These are phyloP conservation scores for Chlorophyllum brunneum DNA, from an alignment of 768 basidiomycete genomes.

Conservation along the genomic window DNA sequence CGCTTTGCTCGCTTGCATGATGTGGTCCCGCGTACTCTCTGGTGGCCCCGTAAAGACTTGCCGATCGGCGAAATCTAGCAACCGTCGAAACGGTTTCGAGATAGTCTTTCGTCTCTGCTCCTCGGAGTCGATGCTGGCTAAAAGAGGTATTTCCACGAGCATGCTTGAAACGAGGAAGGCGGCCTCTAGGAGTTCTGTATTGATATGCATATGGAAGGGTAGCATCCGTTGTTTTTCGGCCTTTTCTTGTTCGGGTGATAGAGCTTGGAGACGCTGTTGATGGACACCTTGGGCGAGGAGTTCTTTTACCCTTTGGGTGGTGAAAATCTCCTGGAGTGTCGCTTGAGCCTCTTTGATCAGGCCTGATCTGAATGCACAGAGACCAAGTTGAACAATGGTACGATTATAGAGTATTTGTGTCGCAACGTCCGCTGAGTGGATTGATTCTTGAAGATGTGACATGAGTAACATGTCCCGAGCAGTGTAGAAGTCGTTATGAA, in stretches of 20 bases:
- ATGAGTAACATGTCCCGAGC: constrained; percentile 98
- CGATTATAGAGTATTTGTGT: constrained; percentile 99
- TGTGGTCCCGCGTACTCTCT: constrained; percentile 98
- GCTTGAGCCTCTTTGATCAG: constrained; percentile 92
- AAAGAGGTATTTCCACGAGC: constrained; percentile 93
- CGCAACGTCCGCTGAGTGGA: constrained; percentile 92
- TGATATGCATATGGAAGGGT: constrained; percentile 99
- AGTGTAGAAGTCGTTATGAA: constrained; percentile 95
- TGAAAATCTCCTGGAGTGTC: constrained; percentile 92
- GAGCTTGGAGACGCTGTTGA: constrained; percentile 81
- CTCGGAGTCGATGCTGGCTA: constrained; percentile 93
- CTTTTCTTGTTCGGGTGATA: constrained; percentile 94
- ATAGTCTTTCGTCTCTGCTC: constrained; percentile 90
- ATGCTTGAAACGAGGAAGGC: constrained; percentile 98
- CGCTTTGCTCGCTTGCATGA: constrained; percentile 98
- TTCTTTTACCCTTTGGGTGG: constrained; percentile 96
- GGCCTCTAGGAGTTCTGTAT: constrained; percentile 94
- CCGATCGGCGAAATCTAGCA: constrained; percentile 94
- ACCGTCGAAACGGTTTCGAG: constrained; percentile 93
- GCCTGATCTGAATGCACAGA: constrained; percentile 95
- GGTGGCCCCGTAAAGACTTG: constrained; percentile 98
- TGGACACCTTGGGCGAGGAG: constrained; percentile 95
- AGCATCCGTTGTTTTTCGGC: constrained; percentile 93
- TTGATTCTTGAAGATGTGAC: constrained; percentile 97
- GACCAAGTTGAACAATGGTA: constrained; percentile 93